phyloP scores from a whole-genome alignment of 768 basidiomycete genomes.

The Pulveroboletus sp. region DNA sequence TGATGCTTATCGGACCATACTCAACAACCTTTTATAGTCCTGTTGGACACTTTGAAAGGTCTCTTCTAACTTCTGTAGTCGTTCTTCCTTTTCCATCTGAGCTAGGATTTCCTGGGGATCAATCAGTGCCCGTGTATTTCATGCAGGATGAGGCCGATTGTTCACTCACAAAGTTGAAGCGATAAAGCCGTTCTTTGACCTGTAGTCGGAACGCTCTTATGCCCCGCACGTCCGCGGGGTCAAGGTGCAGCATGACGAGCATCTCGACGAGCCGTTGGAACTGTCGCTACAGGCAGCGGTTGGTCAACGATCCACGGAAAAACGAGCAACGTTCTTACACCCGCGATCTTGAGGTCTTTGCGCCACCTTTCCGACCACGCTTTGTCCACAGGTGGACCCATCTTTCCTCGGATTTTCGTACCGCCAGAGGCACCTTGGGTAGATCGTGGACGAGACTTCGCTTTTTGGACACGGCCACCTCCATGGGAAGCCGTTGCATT shows the following conservation, averaged over 20 bases:
- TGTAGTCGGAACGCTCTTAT: constrained; percentile 74
- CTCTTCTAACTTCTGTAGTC: constrained; percentile 85
- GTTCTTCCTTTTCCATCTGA: constrained; percentile 82
- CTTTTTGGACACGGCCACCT: constrained; percentile 40
- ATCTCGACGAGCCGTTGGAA: constrained; percentile 91
- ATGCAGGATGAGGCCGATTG: neutral
- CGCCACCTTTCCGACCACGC: constrained; percentile 78
- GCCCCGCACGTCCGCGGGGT: constrained; percentile 51
- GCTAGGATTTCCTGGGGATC: constrained; percentile 70
- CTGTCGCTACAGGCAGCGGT: constrained; percentile 60
- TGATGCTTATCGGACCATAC: constrained; percentile 33
- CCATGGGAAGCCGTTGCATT: constrained; percentile 37
- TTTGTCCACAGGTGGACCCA: constrained; percentile 75
- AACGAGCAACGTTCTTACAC: constrained; percentile 42
- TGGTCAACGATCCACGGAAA: neutral
- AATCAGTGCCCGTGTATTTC: neutral
- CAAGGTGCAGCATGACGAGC: constrained; percentile 70
- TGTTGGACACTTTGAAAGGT: constrained; percentile 84
- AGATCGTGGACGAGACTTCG: constrained; percentile 36
- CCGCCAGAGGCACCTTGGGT: constrained; percentile 21
- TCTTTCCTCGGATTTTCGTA: constrained; percentile 44
- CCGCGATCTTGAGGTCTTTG: constrained; percentile 82
- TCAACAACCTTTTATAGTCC: constrained; percentile 80
- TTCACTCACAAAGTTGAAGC: constrained; percentile 85
- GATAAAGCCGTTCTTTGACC: constrained; percentile 91